Conservation (phyloP, 2,329 filamentous ascomycete species). For the Exophiala oligosperma region DNA sequence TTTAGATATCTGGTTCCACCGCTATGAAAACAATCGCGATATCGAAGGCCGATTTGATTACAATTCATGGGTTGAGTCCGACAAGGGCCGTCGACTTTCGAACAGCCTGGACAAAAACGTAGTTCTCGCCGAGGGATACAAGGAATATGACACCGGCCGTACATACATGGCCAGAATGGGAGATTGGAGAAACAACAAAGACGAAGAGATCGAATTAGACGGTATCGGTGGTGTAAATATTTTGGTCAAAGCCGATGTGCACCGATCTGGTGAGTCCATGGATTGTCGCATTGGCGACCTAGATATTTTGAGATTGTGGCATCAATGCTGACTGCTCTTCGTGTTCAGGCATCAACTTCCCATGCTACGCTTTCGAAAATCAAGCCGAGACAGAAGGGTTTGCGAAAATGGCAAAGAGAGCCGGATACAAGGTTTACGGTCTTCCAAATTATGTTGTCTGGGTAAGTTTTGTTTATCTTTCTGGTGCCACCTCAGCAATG, state of each 20-base stretch:
- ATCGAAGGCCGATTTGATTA: conserved; percentile 98
- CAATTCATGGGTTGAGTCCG: conserved; percentile 97
- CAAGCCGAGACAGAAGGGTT: conserved; percentile 99
- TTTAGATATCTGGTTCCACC: conserved; percentile 93
- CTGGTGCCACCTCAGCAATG: not conserved
- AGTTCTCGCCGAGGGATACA: conserved; percentile 91
- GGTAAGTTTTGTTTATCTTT: conserved; percentile 38
- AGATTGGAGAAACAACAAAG: conserved; percentile 88
- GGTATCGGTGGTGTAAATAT: conserved; percentile 97
- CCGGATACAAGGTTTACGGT: conserved; percentile 88
- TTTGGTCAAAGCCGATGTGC: conserved; percentile 95
- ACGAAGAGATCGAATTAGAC: conserved; percentile 88
- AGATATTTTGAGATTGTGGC: not conserved
- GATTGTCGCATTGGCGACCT: not conserved
- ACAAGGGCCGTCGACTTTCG: conserved; percentile 76
- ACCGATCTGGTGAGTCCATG: conserved; percentile 72
- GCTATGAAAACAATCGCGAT: conserved; percentile 75
- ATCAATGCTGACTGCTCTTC: conserved; percentile 25
- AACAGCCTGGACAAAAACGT: conserved; percentile 73
- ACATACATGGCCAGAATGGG: conserved; percentile 89
- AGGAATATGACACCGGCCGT: conserved; percentile 86
- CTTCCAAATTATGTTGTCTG: conserved; percentile 97
- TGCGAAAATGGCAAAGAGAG: conserved; percentile 96
- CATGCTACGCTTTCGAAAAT: conserved; percentile 94
- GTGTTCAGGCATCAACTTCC: conserved; percentile 86